Evolutionary conservation across 192 early-diverging fungal species (phyloP).

Genomic region (Entomortierella lignicola): DNA sequence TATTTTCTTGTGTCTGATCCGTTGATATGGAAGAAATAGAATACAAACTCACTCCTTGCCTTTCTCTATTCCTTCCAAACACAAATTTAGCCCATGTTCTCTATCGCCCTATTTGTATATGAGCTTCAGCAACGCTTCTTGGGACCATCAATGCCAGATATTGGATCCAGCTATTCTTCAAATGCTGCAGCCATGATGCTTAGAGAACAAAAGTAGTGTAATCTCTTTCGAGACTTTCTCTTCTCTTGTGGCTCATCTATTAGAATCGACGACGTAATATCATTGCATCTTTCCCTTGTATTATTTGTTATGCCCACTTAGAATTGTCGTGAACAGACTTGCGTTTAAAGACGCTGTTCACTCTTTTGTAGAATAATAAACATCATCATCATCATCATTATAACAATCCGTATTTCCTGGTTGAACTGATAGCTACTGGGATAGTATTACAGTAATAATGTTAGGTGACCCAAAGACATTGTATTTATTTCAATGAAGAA

Average conservation of each 20-base stretch:
- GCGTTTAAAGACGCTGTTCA: neutral
- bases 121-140: slow-evolving; percentile 72
- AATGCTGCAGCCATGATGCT: slow-evolving; percentile 35
- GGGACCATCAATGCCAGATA: slow-evolving; percentile 4
- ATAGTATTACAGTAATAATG: too few species aligned
- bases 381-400: neutral
- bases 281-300: neutral
- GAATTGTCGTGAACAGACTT: neutral
- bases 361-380: too few species aligned
- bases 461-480: too few species aligned
- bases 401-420: neutral
- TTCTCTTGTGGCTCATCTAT: neutral
- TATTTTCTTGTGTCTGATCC: too few species aligned
- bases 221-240: neutral
- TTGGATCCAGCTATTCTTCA: slow-evolving; percentile 16
- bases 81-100: slow-evolving; percentile 63
- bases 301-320: slow-evolving; percentile 14
- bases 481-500: slow-evolving; percentile 48
- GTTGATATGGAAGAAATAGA: neutral
- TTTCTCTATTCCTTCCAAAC: neutral
- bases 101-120: slow-evolving; percentile 73
- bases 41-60: neutral
- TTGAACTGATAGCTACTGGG: neutral
- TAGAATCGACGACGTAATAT: neutral
- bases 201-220: slow-evolving; percentile 13